Conservation (phyloP, 2,329 filamentous ascomycete species). For the Fonsecaea pedrosoi region DNA sequence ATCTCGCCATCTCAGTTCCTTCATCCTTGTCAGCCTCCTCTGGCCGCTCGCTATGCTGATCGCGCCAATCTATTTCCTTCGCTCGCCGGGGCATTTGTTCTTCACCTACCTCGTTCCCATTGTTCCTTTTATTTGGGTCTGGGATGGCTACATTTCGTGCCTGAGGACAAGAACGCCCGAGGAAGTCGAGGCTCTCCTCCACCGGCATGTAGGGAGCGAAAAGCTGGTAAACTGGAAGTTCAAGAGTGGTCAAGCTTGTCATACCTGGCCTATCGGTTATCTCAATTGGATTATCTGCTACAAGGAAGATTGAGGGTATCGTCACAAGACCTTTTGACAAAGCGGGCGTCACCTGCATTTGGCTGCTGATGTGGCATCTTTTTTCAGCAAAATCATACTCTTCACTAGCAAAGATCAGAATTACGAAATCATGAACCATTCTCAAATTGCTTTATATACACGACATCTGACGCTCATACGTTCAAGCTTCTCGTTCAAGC, state of each 20-base stretch:
- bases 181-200: conserved; percentile 68
- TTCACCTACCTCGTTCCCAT: conserved; percentile 72
- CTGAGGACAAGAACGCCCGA: conserved; percentile 70
- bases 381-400: neutral
- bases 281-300: conserved; percentile 41
- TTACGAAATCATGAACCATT: neutral
- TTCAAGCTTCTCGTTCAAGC: too few relatives aligned
- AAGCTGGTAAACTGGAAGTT: conserved; percentile 39
- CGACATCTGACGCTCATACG: neutral
- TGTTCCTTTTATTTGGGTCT: conserved; percentile 70
- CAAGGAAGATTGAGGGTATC: conserved; percentile 29
- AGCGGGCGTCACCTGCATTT: neutral
- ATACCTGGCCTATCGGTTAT: conserved; percentile 39
- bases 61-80: conserved; percentile 49
- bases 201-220: conserved; percentile 39
- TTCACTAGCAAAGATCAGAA: neutral
- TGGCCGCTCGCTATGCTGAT: conserved; percentile 44
- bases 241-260: conserved; percentile 38
- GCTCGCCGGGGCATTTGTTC: conserved; percentile 63
- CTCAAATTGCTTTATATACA: neutral
- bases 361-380: neutral
- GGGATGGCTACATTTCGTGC: conserved; percentile 72
- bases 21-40: conserved; percentile 62
- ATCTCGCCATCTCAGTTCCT: conserved; percentile 63
- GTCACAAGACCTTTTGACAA: too few relatives aligned